Evolutionary conservation across 495 filamentous ascomycete genomes (phyloP).

Genomic region (Xylaria nigripes): DNA sequence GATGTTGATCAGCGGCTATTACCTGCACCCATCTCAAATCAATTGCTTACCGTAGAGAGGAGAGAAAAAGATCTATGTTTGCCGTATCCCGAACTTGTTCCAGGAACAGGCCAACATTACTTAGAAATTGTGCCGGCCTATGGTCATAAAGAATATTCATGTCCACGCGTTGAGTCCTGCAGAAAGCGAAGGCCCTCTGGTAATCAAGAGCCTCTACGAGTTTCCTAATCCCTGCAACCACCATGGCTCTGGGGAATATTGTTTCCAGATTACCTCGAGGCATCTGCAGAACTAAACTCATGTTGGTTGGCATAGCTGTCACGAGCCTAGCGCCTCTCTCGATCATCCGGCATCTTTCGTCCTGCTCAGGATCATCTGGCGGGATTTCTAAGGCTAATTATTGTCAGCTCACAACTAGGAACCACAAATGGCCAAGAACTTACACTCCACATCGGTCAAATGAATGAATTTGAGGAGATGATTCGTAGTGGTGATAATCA

Average conservation of each 20-base stretch:
- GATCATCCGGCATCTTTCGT: conserved; percentile 87
- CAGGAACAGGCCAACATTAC: conserved; percentile 65
- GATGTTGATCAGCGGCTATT: conserved; percentile 4
- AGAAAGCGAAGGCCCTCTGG: conserved; percentile 72
- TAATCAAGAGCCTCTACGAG: conserved; percentile 76
- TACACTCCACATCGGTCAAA: conserved; percentile 58
- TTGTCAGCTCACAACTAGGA: conserved; percentile 11
- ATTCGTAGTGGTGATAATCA: conserved; percentile 85
- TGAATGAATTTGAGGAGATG: conserved; percentile 93
- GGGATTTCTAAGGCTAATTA: conserved; percentile 67
- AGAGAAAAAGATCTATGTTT: conserved; percentile 86
- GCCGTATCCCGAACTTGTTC: conserved; percentile 79
- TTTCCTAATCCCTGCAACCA: conserved; percentile 75
- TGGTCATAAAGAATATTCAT: conserved; percentile 98
- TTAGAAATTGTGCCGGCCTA: conserved; percentile 71
- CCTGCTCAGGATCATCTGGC: conserved; percentile 77
- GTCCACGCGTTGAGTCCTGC: conserved; percentile 87
- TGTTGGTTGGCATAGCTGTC: conserved; percentile 80
- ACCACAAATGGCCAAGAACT: conserved; percentile 12
- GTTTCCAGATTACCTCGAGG: conserved; percentile 93
- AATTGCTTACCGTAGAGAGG: conserved; percentile 65
- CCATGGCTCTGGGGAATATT: conserved; percentile 85
- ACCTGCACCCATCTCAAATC: neutral
- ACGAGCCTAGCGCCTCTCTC: conserved; percentile 83
- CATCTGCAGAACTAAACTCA: conserved; percentile 80